Conservation (phyloP, 2,329 filamentous ascomycete species). For the Teratosphaeria gauchensis region DNA sequence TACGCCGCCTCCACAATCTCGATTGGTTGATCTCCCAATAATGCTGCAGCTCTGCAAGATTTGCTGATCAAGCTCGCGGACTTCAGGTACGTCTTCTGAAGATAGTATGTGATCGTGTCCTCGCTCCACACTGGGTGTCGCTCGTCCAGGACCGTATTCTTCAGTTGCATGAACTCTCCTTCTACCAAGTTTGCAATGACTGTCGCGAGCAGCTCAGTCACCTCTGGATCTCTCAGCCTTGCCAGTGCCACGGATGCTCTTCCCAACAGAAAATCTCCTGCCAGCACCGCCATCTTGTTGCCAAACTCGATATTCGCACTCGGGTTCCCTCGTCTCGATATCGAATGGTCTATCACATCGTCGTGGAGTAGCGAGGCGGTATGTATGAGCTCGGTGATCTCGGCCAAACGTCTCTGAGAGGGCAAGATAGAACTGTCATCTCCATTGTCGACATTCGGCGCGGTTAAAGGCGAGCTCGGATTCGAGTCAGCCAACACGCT, state of each 20-base stretch:
- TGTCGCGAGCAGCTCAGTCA: slow-evolving; percentile 86
- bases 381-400: slow-evolving; percentile 96
- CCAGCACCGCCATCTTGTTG: slow-evolving; percentile 98
- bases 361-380: slow-evolving; percentile 94
- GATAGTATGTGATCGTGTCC: slow-evolving; percentile 82
- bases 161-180: slow-evolving; percentile 98
- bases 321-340: slow-evolving; percentile 70
- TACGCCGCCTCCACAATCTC: slow-evolving; percentile 87
- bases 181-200: slow-evolving; percentile 97
- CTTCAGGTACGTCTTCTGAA: slow-evolving; percentile 98
- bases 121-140: slow-evolving; percentile 75
- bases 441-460: slow-evolving; percentile 37
- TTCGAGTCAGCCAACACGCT: slow-evolving; percentile 71
- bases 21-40: slow-evolving; percentile 67
- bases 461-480: slow-evolving; percentile 53
- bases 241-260: slow-evolving; percentile 89
- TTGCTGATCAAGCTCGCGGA: slow-evolving; percentile 94
- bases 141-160: slow-evolving; percentile 89
- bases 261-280: slow-evolving; percentile 91
- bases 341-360: slow-evolving; percentile 92
- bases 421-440: slow-evolving; percentile 65
- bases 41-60: slow-evolving; percentile 79
- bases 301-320: slow-evolving; percentile 93
- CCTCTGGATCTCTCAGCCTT: slow-evolving; percentile 81
- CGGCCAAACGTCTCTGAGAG: slow-evolving; percentile 83